Base-by-base conservation (phyloP, 2,329 filamentous ascomycete genomes). In the Xylariomycetidae sp. region DNA sequence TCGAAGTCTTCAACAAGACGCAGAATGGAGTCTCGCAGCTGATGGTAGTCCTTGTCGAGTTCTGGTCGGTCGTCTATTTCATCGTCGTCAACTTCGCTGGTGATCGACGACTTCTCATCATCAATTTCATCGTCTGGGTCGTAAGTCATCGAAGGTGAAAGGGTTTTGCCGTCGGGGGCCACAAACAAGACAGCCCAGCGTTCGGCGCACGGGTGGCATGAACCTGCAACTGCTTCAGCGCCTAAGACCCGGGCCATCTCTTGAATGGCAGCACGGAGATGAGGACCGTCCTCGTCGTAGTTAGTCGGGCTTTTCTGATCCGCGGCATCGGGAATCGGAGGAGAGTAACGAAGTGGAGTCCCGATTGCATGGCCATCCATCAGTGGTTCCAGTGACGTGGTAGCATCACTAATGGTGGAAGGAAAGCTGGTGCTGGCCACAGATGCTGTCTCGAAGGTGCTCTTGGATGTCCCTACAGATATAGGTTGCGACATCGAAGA, bases 1-100 rank as follows among this genome's bases (percentile, higher is more conserved):
- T 92, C 85, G 40, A 83, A 89, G 43, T 93, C 85, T 49, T 87
- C 76, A 1, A 92, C 82, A 4, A 93, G 67, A 53, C 83, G 88
- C 38, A 87, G 63, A 33, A 93, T 85, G 0, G 85, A 85, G 39
- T 87, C 80, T 37, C 89, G 81, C 4, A 93, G 62, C 43, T 85
- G 82, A 51, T 88, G 83, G 46, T 89, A 88, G 50, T 88, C 84
- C 47, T 83, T 85, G 55, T 85, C 79, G 4, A 87, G 65, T 32
- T 85, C 83, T 1, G 74, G 68, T 3, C 67, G 64, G 27, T 74
- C 70, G 5, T 73, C 70, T 13, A 71, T 68, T 18, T 80, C 76
- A 4, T 82, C 79, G 26, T 82, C 76, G 18, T 79, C 70, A 5
- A 70, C 72, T 17, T 76, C 74, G 42, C 73, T 76, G 6, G 70